A percentile compares a stretch with the other conserved stretches of the same genome.
These are phyloP conservation scores for Scedosporium dehoogii DNA, from an alignment of 2,329 filamentous ascomycete species.

Conservation along the genomic window DNA sequence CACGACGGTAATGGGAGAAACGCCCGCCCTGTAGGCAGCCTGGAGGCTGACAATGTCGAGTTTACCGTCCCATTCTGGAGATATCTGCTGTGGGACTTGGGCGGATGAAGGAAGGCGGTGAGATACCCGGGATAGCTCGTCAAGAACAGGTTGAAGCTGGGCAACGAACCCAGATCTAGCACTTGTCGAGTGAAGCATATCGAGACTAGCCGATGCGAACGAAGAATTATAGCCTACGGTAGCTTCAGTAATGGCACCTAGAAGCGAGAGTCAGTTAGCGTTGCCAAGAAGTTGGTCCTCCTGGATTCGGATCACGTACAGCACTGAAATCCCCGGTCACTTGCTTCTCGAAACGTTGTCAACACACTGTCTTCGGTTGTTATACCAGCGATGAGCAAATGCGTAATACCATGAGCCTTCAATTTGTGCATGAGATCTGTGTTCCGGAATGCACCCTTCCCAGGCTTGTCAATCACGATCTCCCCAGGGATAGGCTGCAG, in stretches of 20 bases:
- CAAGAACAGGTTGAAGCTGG: slow-evolving; percentile 17
- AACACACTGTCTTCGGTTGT: slow-evolving; percentile 48
- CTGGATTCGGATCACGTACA: slow-evolving; percentile 24
- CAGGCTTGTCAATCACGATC: slow-evolving; percentile 46
- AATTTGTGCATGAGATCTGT: slow-evolving; percentile 42
- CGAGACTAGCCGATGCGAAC: slow-evolving; percentile 17
- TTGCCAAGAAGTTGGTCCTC: not conserved
- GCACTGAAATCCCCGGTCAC: slow-evolving; percentile 51
- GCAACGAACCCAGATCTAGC: slow-evolving; percentile 40
- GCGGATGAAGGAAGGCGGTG: slow-evolving; percentile 6
- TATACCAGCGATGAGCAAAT: slow-evolving; percentile 46
- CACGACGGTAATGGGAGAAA: slow-evolving; percentile 32
- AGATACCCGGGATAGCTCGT: slow-evolving; percentile 12
- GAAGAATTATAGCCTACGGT: not conserved
- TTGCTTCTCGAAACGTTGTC: slow-evolving; percentile 44
- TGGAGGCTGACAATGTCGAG: slow-evolving; percentile 31
- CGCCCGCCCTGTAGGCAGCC: slow-evolving; percentile 28
- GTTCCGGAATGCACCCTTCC: slow-evolving; percentile 50
- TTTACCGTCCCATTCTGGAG: slow-evolving; percentile 26
- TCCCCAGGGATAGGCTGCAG: slow-evolving; percentile 39
- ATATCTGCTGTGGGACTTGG: slow-evolving; percentile 13
- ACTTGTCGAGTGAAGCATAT: slow-evolving; percentile 39
- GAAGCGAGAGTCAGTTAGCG: not conserved
- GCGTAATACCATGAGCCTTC: slow-evolving; percentile 44
- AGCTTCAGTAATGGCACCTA: not conserved